Evolutionary conservation across 192 early-diverging fungal genomes (phyloP).

Genomic region (Coemansia sp.): DNA sequence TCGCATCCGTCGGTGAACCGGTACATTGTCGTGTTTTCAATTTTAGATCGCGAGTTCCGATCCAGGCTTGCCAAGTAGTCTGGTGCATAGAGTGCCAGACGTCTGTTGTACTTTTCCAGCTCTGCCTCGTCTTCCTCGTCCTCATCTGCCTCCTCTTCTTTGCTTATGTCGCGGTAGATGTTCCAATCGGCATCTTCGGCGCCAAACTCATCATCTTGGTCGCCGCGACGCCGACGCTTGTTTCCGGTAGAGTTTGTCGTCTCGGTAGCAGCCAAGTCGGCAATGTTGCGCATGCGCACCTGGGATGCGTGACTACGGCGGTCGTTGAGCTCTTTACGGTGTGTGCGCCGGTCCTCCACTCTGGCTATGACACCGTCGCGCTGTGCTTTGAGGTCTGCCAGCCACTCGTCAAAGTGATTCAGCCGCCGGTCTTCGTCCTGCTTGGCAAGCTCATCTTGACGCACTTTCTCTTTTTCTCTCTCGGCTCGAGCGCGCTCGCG

Average conservation of each 20-base stretch:
- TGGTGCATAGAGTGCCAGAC: slow-evolving; percentile 71
- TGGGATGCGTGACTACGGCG: slow-evolving; percentile 84
- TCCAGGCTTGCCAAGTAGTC: slow-evolving; percentile 72
- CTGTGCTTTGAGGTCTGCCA: slow-evolving; percentile 64
- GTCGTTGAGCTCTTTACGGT: slow-evolving; percentile 78
- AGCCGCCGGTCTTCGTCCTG: slow-evolving; percentile 72
- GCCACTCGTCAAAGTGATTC: slow-evolving; percentile 70
- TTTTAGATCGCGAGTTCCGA: slow-evolving; percentile 63
- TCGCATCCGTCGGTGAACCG: slow-evolving; percentile 65
- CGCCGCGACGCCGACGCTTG: slow-evolving; percentile 51
- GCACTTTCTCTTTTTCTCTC: slow-evolving; percentile 63
- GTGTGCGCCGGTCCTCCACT: slow-evolving; percentile 67
- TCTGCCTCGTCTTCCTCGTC: slow-evolving; percentile 70
- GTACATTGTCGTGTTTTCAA: slow-evolving; percentile 72
- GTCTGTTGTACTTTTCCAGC: slow-evolving; percentile 69
- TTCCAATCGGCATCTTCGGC: slow-evolving; percentile 91
- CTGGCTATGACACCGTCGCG: slow-evolving; percentile 63
- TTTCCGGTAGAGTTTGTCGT: slow-evolving; percentile 1
- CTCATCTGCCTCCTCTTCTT: slow-evolving; percentile 79
- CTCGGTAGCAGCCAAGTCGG: slow-evolving; percentile 69
- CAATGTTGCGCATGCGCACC: slow-evolving; percentile 81
- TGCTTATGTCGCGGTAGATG: slow-evolving; percentile 87
- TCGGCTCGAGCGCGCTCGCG: slow-evolving; percentile 69
- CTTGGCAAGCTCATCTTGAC: slow-evolving; percentile 58
- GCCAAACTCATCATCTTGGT: slow-evolving; percentile 87